Percentiles rank a stretch among this genome's conserved stretches.
Evolutionary conservation across 805 yeast species (phyloP).

Genomic region (Limtongia smithiae): DNA sequence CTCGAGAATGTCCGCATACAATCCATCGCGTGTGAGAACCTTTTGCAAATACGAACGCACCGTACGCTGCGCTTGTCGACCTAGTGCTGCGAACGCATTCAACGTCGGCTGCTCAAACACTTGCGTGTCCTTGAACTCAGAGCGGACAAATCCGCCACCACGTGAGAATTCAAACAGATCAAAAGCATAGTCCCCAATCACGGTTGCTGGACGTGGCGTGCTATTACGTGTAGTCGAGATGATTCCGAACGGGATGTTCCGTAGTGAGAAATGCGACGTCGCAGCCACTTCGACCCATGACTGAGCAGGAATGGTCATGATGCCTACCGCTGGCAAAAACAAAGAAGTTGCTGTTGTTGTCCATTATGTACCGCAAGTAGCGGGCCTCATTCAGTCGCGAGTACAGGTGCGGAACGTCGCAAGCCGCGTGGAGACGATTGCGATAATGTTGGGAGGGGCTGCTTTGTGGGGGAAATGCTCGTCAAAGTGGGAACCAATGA

Average conservation of each 20-base stretch:
- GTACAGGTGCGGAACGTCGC: too few species aligned
- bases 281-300: slow-evolving; percentile 5
- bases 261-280: slow-evolving; percentile 30
- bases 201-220: slow-evolving; percentile 24
- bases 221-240: slow-evolving; percentile 16
- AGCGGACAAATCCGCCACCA: slow-evolving; percentile 12
- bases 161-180: slow-evolving; percentile 26
- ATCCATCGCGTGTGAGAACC: slow-evolving; percentile 19
- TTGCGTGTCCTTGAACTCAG: slow-evolving; percentile 3
- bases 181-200: slow-evolving; percentile 29
- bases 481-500: too few species aligned
- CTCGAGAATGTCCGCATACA: slow-evolving; percentile 24
- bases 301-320: not conserved
- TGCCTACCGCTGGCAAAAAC: too few species aligned
- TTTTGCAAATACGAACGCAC: slow-evolving; percentile 25
- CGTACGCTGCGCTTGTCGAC: slow-evolving; percentile 15
- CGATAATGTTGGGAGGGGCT: too few species aligned
- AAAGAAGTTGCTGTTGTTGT: too few species aligned
- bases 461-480: too few species aligned
- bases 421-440: too few species aligned
- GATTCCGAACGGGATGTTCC: slow-evolving; percentile 32
- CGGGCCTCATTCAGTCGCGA: too few species aligned
- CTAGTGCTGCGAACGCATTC: slow-evolving; percentile 29
- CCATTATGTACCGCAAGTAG: too few species aligned
- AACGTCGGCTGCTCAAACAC: slow-evolving; percentile 23